A percentile compares a stretch with the other conserved stretches of the same genome.
phyloP scores from a whole-genome alignment of 805 yeast species.

The Ogataea glucozyma region DNA sequence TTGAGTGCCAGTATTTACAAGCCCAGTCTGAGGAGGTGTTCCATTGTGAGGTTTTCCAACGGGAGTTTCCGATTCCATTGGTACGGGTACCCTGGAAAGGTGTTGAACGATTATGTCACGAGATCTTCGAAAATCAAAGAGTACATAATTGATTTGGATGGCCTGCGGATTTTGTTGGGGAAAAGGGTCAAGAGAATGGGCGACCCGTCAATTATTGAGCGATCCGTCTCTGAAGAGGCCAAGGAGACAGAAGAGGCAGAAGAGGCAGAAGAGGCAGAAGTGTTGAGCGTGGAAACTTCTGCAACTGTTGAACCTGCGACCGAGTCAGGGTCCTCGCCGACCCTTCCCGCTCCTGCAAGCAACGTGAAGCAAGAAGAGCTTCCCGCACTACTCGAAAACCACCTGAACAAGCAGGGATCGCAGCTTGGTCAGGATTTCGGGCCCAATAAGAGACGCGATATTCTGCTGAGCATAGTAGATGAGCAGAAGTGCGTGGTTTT shows the following conservation, averaged over 20 bases:
- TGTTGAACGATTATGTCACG: constrained; percentile 8
- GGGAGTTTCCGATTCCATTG: constrained; percentile 14
- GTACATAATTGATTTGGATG: constrained; percentile 12
- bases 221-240: constrained; percentile 7
- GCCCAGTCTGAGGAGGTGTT: constrained; percentile 12
- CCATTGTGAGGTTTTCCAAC: constrained; percentile 11
- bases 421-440: too few species aligned
- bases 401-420: constrained; percentile 9
- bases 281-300: neutral
- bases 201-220: neutral
- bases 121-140: constrained; percentile 10
- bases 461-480: constrained; percentile 41
- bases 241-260: constrained; percentile 1
- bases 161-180: constrained; percentile 3
- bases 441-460: constrained; percentile 26
- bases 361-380: constrained; percentile 6
- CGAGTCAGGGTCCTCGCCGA: too few species aligned
- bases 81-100: constrained; percentile 20
- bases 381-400: neutral
- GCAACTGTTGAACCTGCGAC: constrained; percentile 6
- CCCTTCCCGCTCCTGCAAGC: too few species aligned
- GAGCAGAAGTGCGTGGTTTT: constrained; percentile 48
- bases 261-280: too few species aligned
- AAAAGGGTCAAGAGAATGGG: constrained; percentile 13
- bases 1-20: constrained; percentile 18